A percentile compares a stretch with the other conserved stretches of the same genome.
Conservation (phyloP, 768 basidiomycete species). For the Leccinum subgranulosum region DNA sequence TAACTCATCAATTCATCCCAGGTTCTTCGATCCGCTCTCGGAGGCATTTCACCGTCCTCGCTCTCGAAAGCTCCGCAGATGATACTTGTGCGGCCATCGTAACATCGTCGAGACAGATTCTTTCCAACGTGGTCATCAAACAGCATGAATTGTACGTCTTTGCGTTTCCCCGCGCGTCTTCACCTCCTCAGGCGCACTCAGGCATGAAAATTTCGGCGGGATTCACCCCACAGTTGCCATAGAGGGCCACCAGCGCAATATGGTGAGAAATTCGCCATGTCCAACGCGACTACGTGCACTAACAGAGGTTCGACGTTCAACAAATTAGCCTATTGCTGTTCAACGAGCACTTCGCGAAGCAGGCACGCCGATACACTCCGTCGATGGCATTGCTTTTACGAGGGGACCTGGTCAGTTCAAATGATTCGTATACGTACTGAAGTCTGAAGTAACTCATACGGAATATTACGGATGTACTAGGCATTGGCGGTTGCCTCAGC, state of each 20-base stretch:
- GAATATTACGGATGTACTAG: constrained; percentile 39
- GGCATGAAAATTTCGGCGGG: constrained; percentile 47
- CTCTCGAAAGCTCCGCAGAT: constrained; percentile 87
- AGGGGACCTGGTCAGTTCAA: constrained; percentile 67
- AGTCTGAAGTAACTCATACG: constrained; percentile 2
- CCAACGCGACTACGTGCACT: neutral
- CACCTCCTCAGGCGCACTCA: neutral
- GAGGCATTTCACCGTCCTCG: constrained; percentile 58
- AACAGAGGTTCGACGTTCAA: neutral
- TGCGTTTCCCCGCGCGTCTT: neutral
- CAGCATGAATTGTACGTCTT: constrained; percentile 61
- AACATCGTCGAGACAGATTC: constrained; percentile 60
- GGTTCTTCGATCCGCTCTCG: neutral
- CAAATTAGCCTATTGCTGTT: constrained; percentile 68
- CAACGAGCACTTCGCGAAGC: constrained; percentile 66
- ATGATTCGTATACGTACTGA: neutral
- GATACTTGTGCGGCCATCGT: constrained; percentile 93
- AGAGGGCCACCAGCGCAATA: constrained; percentile 71
- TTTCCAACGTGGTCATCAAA: constrained; percentile 84
- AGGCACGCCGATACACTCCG: constrained; percentile 49
- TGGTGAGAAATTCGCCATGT: constrained; percentile 42
- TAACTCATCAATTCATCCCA: neutral
- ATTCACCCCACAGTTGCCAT: constrained; percentile 81
- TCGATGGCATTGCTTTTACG: constrained; percentile 90
- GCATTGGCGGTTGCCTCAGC: constrained; percentile 77